A percentile compares a stretch with the other conserved stretches of the same genome.
Evolutionary conservation across 768 basidiomycete species (phyloP).

Genomic region (Naganishia randhawae): DNA sequence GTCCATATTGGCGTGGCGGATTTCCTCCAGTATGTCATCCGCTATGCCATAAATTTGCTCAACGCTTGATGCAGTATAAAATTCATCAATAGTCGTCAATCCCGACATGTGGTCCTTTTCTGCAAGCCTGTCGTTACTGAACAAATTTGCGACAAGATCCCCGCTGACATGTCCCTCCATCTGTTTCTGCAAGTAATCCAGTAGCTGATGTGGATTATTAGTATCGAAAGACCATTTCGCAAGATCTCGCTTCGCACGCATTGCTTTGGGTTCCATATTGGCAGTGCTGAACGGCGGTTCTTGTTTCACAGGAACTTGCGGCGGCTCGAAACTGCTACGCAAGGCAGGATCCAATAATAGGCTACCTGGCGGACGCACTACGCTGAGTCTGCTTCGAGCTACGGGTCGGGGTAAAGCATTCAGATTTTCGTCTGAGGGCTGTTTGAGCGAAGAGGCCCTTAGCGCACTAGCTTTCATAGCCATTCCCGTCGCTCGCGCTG

Average conservation of each 20-base stretch:
- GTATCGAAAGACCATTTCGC: constrained; percentile 82
- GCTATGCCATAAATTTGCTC: constrained; percentile 55
- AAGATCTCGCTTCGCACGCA: constrained; percentile 67
- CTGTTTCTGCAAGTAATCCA: constrained; percentile 78
- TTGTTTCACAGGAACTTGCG: not conserved
- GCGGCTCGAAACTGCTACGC: constrained; percentile 44
- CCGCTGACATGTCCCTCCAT: constrained; percentile 82
- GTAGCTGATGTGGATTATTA: constrained; percentile 76
- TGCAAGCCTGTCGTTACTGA: constrained; percentile 92
- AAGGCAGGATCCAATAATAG: constrained; percentile 53
- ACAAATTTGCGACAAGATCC: constrained; percentile 70
- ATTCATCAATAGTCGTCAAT: constrained; percentile 67
- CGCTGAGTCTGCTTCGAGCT: constrained; percentile 11
- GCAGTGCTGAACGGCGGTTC: constrained; percentile 22
- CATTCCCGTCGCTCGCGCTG: constrained; percentile 52
- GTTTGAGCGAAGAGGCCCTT: constrained; percentile 59
- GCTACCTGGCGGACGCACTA: constrained; percentile 49
- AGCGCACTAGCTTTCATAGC: constrained; percentile 50
- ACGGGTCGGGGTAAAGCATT: constrained; percentile 4
- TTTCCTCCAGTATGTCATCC: constrained; percentile 58
- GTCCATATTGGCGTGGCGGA: constrained; percentile 82
- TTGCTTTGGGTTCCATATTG: constrained; percentile 58
- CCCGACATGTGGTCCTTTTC: constrained; percentile 88
- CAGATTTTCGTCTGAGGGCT: constrained; percentile 8
- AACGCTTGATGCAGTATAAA: constrained; percentile 62